Evolutionary conservation across 352 stramenopile genomes (phyloP).

Genomic region (Thalassiosira sp.): DNA sequence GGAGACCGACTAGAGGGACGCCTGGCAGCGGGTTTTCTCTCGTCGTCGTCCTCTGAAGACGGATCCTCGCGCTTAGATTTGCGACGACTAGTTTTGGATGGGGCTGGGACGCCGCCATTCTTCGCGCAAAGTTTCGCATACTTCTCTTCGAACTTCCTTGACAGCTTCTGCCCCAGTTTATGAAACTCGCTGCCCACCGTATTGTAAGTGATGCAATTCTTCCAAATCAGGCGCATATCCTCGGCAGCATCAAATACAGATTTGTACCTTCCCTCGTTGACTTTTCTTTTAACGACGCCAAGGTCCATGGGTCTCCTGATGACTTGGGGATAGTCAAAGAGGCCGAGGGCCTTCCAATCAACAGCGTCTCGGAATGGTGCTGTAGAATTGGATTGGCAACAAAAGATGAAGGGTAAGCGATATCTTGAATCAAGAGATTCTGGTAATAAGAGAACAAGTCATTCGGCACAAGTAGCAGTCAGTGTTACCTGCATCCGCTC

Average conservation of each 20-base stretch:
- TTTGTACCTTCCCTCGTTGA: slow-evolving; percentile 77
- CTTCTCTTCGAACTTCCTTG: slow-evolving; percentile 33
- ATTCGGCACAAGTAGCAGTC: slow-evolving; percentile 1
- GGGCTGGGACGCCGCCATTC: slow-evolving; percentile 10
- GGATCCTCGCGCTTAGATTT: slow-evolving; percentile 4
- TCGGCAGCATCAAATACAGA: slow-evolving; percentile 74
- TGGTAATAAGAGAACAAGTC: neutral
- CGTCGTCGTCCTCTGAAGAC: slow-evolving; percentile 9
- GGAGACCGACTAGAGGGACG: slow-evolving; percentile 16
- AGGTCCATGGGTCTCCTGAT: slow-evolving; percentile 86
- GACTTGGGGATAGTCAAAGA: slow-evolving; percentile 85
- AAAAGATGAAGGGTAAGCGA: slow-evolving; percentile 12
- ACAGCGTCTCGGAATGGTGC: slow-evolving; percentile 76
- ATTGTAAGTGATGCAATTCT: slow-evolving; percentile 88
- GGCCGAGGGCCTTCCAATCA: slow-evolving; percentile 75
- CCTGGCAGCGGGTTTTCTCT: slow-evolving; percentile 17
- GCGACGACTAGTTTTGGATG: slow-evolving; percentile 6
- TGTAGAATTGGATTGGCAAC: slow-evolving; percentile 10
- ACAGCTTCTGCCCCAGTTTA: slow-evolving; percentile 40
- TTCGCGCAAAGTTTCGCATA: slow-evolving; percentile 23
- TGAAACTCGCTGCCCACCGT: slow-evolving; percentile 21
- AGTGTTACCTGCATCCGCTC: slow-evolving; percentile 22
- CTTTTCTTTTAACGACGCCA: slow-evolving; percentile 78
- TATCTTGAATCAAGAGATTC: neutral
- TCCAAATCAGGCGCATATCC: slow-evolving; percentile 86